Evolutionary conservation across 2,329 filamentous ascomycete species (phyloP).

Genomic region (Aureobasidium sp.): DNA sequence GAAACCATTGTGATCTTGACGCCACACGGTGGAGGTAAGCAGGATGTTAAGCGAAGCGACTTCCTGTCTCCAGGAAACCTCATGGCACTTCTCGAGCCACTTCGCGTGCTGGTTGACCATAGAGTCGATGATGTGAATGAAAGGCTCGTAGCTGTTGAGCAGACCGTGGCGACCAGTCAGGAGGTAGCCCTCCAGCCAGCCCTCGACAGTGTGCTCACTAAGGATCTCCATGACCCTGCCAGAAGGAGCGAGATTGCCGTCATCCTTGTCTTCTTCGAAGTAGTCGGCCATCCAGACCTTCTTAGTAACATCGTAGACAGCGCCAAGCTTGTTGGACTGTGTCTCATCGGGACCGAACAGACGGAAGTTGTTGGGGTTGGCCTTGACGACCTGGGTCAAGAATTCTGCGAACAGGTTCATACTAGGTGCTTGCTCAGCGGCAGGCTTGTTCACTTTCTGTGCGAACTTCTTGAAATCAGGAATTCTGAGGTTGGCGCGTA

Average conservation of each 20-base stretch:
- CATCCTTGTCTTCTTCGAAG: constrained; percentile 67
- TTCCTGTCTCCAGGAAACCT: constrained; percentile 69
- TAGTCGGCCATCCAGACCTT: constrained; percentile 77
- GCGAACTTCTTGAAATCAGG: constrained; percentile 65
- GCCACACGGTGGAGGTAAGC: constrained; percentile 70
- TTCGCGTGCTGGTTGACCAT: constrained; percentile 87
- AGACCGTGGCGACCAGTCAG: constrained; percentile 68
- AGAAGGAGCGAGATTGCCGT: constrained; percentile 61
- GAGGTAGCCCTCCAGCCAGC: constrained; percentile 73
- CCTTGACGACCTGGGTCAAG: constrained; percentile 58
- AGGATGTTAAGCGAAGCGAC: constrained; percentile 73
- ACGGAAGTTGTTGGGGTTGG: constrained; percentile 62
- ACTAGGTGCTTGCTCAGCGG: constrained; percentile 50
- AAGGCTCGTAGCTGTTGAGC: constrained; percentile 75
- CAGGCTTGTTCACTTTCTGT: constrained; percentile 55
- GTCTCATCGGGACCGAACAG: constrained; percentile 76
- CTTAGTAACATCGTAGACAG: constrained; percentile 66
- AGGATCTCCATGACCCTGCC: constrained; percentile 79
- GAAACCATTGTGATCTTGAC: constrained; percentile 79
- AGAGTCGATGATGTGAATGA: constrained; percentile 75
- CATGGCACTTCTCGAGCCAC: constrained; percentile 75
- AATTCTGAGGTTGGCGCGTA: constrained; percentile 60
- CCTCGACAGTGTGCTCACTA: constrained; percentile 73
- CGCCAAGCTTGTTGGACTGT: constrained; percentile 68
- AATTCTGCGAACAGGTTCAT: constrained; percentile 65